These are phyloP conservation scores for Opeltia flavorubescens DNA, from an alignment of 495 filamentous ascomycete genomes.

Conservation along the genomic window DNA sequence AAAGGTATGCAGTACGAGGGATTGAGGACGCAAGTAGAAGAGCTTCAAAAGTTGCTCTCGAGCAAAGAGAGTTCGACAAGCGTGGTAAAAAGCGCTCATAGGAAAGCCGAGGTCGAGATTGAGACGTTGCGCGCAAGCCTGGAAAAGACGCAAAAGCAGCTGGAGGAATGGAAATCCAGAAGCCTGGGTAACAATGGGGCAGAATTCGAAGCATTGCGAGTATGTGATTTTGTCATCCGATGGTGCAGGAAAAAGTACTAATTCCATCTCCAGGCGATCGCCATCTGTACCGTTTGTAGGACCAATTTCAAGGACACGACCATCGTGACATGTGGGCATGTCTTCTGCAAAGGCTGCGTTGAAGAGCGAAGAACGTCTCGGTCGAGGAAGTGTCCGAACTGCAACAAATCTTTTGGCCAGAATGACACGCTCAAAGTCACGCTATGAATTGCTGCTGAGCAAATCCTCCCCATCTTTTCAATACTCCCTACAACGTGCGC, in stretches of 20 bases:
- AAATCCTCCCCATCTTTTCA: neutral
- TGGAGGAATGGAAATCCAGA: conserved; percentile 72
- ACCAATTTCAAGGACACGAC: conserved; percentile 86
- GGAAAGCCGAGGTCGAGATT: conserved; percentile 59
- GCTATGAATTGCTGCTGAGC: conserved; percentile 21
- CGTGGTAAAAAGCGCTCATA: conserved; percentile 40
- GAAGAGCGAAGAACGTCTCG: conserved; percentile 75
- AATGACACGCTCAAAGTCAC: conserved; percentile 67
- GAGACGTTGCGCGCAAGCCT: conserved; percentile 59
- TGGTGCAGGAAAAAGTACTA: neutral
- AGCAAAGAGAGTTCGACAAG: conserved; percentile 53
- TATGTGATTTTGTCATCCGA: conserved; percentile 32
- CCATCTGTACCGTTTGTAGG: conserved; percentile 79
- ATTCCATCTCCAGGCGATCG: conserved; percentile 48
- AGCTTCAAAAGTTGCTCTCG: conserved; percentile 55
- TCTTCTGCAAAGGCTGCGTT: conserved; percentile 83
- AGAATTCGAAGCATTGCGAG: conserved; percentile 70
- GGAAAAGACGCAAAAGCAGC: conserved; percentile 57
- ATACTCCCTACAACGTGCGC: neutral
- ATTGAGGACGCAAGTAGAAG: conserved; percentile 59
- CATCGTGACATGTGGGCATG: conserved; percentile 88
- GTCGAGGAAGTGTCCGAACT: conserved; percentile 88
- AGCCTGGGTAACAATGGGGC: conserved; percentile 62
- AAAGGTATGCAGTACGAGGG: conserved; percentile 51
- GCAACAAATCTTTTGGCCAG: conserved; percentile 72